These are phyloP conservation scores for Brassica nigra DNA, from an alignment of 345 rosid species.

Conservation along the genomic window DNA sequence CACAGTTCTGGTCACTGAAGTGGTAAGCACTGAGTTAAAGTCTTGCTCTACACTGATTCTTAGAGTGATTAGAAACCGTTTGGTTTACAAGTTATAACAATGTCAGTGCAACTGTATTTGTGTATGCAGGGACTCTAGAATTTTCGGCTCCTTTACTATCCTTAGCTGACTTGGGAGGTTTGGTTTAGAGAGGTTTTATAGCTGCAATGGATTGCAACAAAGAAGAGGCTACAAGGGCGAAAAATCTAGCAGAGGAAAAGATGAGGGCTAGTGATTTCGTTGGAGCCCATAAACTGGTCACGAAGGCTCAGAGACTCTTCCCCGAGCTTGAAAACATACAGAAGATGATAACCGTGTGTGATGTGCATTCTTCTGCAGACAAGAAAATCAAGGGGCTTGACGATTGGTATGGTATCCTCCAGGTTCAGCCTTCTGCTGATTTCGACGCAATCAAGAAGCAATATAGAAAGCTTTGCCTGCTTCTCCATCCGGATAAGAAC, in stretches of 20 bases:
- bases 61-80: background rate
- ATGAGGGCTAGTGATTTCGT: slow-evolving; percentile 59
- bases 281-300: slow-evolving; percentile 56
- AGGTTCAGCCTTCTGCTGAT: slow-evolving; percentile 60
- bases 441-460: slow-evolving; percentile 76
- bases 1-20: background rate
- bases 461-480: slow-evolving; percentile 72
- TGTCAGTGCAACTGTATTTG: background rate
- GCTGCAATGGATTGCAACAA: slow-evolving; percentile 80
- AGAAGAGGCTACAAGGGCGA: slow-evolving; percentile 83
- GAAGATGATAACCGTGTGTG: slow-evolving; percentile 66
- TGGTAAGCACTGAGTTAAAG: slow-evolving; percentile 21
- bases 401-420: slow-evolving; percentile 86
- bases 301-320: slow-evolving; percentile 65
- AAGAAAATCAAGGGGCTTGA: slow-evolving; percentile 56
- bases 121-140: slow-evolving; percentile 30
- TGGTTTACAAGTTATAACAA: background rate
- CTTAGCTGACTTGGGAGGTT: slow-evolving; percentile 14
- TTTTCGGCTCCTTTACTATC: background rate
- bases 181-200: slow-evolving; percentile 2
- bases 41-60: background rate
- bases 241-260: slow-evolving; percentile 61
- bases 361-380: slow-evolving; percentile 71
- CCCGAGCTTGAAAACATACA: slow-evolving; percentile 61
- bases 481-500: slow-evolving; percentile 93